These are phyloP conservation scores for Knufia petricola DNA, from an alignment of 2,329 filamentous ascomycete species.

Conservation along the genomic window DNA sequence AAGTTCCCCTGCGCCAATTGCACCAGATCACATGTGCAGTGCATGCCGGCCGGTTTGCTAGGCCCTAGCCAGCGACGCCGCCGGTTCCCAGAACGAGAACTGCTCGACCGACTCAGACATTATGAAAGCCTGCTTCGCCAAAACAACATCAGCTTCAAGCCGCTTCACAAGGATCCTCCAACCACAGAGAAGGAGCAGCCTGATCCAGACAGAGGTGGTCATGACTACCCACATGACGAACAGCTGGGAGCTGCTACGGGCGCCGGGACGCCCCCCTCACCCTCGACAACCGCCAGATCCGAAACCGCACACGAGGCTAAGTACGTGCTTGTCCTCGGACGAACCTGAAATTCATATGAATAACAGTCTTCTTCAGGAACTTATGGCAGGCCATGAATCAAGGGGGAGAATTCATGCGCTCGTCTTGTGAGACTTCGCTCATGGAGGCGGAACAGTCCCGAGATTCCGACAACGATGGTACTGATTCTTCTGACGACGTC, in stretches of 20 bases:
- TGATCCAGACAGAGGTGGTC: constrained; percentile 14
- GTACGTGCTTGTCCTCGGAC: constrained; percentile 20
- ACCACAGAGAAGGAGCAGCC: constrained; percentile 17
- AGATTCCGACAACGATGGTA: constrained; percentile 23
- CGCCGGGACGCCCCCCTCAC: constrained; percentile 18
- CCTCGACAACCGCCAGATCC: constrained; percentile 22
- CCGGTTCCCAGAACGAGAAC: constrained; percentile 59
- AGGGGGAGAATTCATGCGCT: constrained; percentile 27
- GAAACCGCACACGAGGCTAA: constrained; percentile 26
- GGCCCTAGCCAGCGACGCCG: constrained; percentile 48
- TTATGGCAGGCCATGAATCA: constrained; percentile 40
- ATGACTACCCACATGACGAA: constrained; percentile 20
- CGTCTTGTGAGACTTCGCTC: constrained; percentile 13
- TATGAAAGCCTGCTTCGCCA: constrained; percentile 59
- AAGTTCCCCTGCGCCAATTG: constrained; percentile 63
- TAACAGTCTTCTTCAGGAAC: constrained; percentile 29
- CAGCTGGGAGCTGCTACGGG: constrained; percentile 19
- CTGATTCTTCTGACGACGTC: constrained; percentile 29
- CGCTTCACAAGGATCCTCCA: constrained; percentile 40
- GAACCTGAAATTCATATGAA: constrained; percentile 15
- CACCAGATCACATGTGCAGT: constrained; percentile 52
- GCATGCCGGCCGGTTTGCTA: constrained; percentile 31
- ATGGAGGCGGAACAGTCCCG: constrained; percentile 22
- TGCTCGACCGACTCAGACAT: constrained; percentile 57
- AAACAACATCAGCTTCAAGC: constrained; percentile 60